Conservation (phyloP, 805 yeast genomes). For the Helenozyma baotianmanensis region DNA sequence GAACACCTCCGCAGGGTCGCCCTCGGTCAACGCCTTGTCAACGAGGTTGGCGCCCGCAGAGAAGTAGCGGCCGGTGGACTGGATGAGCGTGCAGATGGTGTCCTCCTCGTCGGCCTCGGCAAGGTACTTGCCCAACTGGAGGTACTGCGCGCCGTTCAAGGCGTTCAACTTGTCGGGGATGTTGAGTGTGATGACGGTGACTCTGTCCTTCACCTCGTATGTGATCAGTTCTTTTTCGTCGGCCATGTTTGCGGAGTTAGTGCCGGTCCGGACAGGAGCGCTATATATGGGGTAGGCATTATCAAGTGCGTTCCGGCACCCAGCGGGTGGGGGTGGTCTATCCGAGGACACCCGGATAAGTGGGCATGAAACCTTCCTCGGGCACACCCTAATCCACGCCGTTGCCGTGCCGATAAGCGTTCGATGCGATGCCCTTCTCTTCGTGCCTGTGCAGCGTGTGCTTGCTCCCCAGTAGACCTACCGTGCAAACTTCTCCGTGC, state of each 20-base stretch:
- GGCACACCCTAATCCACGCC: too few relatives aligned
- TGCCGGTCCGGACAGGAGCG: too few relatives aligned
- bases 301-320: too few relatives aligned
- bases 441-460: too few relatives aligned
- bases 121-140: conserved; percentile 52
- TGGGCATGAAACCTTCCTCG: too few relatives aligned
- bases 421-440: too few relatives aligned
- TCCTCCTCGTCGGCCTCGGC: conserved; percentile 62
- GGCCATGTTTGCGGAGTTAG: conserved; percentile 11
- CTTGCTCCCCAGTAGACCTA: too few relatives aligned
- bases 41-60: conserved; percentile 81
- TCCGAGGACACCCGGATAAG: too few relatives aligned
- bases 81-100: conserved; percentile 61
- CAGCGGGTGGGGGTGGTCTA: too few relatives aligned
- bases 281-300: too few relatives aligned
- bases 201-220: conserved; percentile 42
- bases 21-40: conserved; percentile 27
- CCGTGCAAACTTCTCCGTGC: too few relatives aligned
- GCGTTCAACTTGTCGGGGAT: conserved; percentile 64
- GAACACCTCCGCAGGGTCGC: conserved; percentile 25
- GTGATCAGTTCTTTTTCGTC: conserved; percentile 28
- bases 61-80: conserved; percentile 69
- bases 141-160: conserved; percentile 59
- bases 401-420: too few relatives aligned
- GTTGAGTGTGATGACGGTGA: conserved; percentile 62